Evolutionary conservation across 352 stramenopile species (phyloP).

Genomic region (Pythium diclinum): DNA sequence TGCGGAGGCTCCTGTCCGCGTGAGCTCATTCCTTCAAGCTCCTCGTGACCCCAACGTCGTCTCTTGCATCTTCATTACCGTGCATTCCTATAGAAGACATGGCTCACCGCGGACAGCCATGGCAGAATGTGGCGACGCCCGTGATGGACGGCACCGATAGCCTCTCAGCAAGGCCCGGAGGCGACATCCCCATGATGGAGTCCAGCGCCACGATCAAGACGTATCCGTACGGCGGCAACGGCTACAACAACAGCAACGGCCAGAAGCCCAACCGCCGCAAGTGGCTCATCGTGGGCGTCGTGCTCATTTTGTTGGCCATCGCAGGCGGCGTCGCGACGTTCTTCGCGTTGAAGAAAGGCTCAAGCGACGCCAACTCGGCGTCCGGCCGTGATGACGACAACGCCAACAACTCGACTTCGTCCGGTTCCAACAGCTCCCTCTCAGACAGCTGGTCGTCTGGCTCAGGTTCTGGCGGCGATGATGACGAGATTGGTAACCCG

Average conservation of each 20-base stretch:
- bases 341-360: constrained; percentile 15
- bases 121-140: constrained; percentile 13
- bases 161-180: neutral
- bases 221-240: neutral
- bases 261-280: neutral
- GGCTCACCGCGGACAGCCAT: constrained; percentile 5
- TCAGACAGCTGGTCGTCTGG: neutral
- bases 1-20: neutral
- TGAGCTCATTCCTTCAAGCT: neutral
- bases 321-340: constrained; percentile 13
- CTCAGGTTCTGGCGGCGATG: neutral
- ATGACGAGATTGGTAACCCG: constrained; percentile 16
- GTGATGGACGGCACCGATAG: constrained; percentile 12
- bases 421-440: neutral
- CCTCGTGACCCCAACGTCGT: neutral
- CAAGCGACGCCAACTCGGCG: constrained; percentile 1
- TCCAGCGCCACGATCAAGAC: constrained; percentile 11
- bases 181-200: constrained; percentile 24
- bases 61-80: no score
- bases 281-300: constrained; percentile 11
- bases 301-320: constrained; percentile 9
- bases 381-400: constrained; percentile 5
- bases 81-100: no score
- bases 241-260: constrained; percentile 8
- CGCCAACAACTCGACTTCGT: neutral